Evolutionary conservation across 1,139 yeast genomes (phyloP), one percentile per base, ranked within the genome.

Genomic region (Pneumocystis jirovecii): DNA sequence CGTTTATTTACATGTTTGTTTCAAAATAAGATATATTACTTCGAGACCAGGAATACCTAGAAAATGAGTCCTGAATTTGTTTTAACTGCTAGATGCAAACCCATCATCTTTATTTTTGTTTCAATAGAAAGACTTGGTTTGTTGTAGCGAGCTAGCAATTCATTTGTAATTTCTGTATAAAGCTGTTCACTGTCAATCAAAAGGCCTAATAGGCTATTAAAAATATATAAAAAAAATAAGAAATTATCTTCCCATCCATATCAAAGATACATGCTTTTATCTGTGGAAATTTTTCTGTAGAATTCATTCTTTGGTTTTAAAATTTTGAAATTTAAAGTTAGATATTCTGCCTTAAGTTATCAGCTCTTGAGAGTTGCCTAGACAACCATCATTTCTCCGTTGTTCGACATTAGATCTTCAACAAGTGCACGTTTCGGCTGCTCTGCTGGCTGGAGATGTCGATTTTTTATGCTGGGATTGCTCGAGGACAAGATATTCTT

Each of bases 91-190:
- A 29, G 12, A 82, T 78, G 60, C 97, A 61, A 80, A 0, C 98
- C 98, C 77, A 91, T 97, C 64, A 93, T 77, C 69, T 85, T 80
- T 68, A 89, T 80, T 76, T 93, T 93, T 65, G 90, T 82, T 68
- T 88, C 95, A 97, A 97, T 93, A 0, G 95, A 86, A 69, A 93
- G 79, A 0, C 87, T 85, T 0, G 90, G 90, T 70, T 85, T 87
- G 44, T 87, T 89, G 71, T 82, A 85, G 66, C 80, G 79, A 12
- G 83, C 83, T 60, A 93, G 80, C 5, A 89, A 75, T 65, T 83
- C 85, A 63, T 86, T 82, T 60, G 88, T 78, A 3, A 87, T 87
- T 67, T 83, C 83, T 0, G 98, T 91, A 74, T 93, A 93, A 66
- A 90, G 80, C 69, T 88, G 95, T 75, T 93, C 98, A 1, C 97